Evolutionary conservation across 192 early-diverging fungal species (phyloP).

Genomic region (Entomortierella parvispora): DNA sequence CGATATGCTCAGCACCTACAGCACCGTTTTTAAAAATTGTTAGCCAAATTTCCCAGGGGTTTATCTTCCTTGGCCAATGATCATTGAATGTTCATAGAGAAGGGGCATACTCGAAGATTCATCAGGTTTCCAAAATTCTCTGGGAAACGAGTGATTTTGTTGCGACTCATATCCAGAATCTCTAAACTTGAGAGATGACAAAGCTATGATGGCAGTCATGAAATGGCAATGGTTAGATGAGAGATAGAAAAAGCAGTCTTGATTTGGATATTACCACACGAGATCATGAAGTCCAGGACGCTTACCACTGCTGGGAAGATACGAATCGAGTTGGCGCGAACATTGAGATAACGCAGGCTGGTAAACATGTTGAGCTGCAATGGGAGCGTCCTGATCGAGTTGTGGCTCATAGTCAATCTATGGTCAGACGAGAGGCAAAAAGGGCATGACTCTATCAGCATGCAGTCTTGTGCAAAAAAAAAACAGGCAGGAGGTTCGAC

Average conservation of each 20-base stretch:
- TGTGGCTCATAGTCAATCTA: constrained; percentile 53
- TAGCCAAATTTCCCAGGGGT: neutral
- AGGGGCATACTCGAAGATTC: constrained; percentile 35
- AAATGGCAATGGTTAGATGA: too few species aligned
- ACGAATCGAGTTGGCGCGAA: constrained; percentile 49
- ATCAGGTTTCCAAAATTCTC: constrained; percentile 51
- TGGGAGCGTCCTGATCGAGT: constrained; percentile 49
- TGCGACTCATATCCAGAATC: constrained; percentile 56
- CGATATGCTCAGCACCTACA: constrained; percentile 51
- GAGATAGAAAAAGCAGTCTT: too few species aligned
- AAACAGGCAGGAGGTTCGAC: neutral
- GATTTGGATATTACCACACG: too few species aligned
- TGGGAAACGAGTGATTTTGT: constrained; percentile 52
- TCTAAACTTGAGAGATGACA: constrained; percentile 51
- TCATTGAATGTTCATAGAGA: neutral
- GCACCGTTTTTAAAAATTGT: neutral
- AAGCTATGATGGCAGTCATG: constrained; percentile 31
- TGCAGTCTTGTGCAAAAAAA: too few species aligned
- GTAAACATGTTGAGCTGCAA: constrained; percentile 52
- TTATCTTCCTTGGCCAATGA: too few species aligned
- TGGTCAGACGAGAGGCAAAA: neutral
- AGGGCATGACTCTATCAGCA: neutral
- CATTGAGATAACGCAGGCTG: constrained; percentile 52
- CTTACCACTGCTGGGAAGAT: constrained; percentile 54
- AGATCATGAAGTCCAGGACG: neutral